Evolutionary conservation across 1,284 basidiomycete genomes (phyloP).

Genomic region (Agroathelia rolfsii): DNA sequence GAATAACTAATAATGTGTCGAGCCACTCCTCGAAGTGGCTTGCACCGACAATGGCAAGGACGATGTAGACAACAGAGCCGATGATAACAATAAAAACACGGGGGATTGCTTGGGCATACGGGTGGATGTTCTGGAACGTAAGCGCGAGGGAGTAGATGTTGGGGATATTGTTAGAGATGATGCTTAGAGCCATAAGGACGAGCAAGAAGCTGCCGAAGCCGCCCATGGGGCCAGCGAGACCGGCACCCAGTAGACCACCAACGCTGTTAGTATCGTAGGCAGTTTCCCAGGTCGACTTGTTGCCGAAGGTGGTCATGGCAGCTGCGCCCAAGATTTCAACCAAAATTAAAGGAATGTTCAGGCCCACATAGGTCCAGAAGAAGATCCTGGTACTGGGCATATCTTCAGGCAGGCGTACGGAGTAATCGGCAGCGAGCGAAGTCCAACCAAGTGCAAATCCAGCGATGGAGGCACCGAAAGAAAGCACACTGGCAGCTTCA

Average conservation of each 20-base stretch:
- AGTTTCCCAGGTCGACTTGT: slow-evolving; percentile 16
- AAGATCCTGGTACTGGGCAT: slow-evolving; percentile 22
- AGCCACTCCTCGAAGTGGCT: slow-evolving; percentile 24
- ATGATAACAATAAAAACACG: slow-evolving; percentile 25
- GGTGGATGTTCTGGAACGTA: slow-evolving; percentile 25
- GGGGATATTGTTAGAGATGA: slow-evolving; percentile 24
- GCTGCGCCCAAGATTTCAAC: slow-evolving; percentile 21
- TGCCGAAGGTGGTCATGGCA: slow-evolving; percentile 19
- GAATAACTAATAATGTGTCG: slow-evolving; percentile 21
- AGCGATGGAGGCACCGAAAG: slow-evolving; percentile 17
- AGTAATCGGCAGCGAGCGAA: slow-evolving; percentile 19
- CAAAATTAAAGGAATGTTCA: slow-evolving; percentile 18
- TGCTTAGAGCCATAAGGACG: slow-evolving; percentile 22
- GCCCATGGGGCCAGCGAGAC: slow-evolving; percentile 15
- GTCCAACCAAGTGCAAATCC: slow-evolving; percentile 22
- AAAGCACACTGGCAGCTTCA: slow-evolving; percentile 19
- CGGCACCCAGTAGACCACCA: slow-evolving; percentile 20
- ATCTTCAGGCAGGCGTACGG: slow-evolving; percentile 24
- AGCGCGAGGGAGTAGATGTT: slow-evolving; percentile 25
- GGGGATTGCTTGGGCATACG: slow-evolving; percentile 23
- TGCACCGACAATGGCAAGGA: slow-evolving; percentile 26
- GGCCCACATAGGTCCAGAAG: slow-evolving; percentile 23
- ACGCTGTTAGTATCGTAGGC: slow-evolving; percentile 15
- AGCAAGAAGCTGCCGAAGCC: slow-evolving; percentile 21
- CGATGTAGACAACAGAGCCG: slow-evolving; percentile 23